Base-by-base conservation (phyloP, 2,329 filamentous ascomycete species). In the Fusarium piperis region DNA sequence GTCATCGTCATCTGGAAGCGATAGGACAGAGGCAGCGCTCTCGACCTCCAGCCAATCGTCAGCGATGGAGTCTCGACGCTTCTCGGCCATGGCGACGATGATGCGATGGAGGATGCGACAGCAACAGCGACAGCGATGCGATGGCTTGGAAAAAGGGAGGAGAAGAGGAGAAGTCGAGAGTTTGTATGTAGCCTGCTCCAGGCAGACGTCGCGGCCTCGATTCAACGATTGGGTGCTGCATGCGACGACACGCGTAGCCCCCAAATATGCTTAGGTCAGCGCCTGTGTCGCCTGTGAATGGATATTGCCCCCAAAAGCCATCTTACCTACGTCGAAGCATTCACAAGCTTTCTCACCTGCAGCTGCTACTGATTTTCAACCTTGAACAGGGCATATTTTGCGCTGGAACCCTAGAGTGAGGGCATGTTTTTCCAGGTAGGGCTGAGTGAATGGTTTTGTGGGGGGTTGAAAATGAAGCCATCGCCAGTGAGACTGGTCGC, bases 1-100 rank as follows among this genome's bases (percentile, higher is more conserved):
- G 8, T 66, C 59, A 32, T 63, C 59, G 26, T 64, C 59, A 8
- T 62, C 65, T 5, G 61, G 52, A 7, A 75, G 56, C 12, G 74
- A 76, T 8, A 74, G 10, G 8, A 76, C 67, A 1, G 74, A 76
- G 1, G 65, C 58, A 6, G 63, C 64, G 20, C 61, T 67, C 2
- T 75, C 69, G 6, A 76, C 44, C 44, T 76, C 72, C 3, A 67
- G 56, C 74, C 74, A 76, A 59, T 75, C 74, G 23, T 76, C 74
- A 23, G 64, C 46, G 2, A 76, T 74, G 16, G 71, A 60, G 10
- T 48, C 53, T n/a, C 20, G 39, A 7, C 26, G 44, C 3, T 36
- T 13, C 1, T 53, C 46, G 1, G 68, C 18, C 72, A 76, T 75
- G 51, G 16, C 51, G 26, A n/a, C 41, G 4, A 36, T 26, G 18